Evolutionary conservation across 1,284 basidiomycete genomes (phyloP).

Genomic region (Marasmius tenuissimus): DNA sequence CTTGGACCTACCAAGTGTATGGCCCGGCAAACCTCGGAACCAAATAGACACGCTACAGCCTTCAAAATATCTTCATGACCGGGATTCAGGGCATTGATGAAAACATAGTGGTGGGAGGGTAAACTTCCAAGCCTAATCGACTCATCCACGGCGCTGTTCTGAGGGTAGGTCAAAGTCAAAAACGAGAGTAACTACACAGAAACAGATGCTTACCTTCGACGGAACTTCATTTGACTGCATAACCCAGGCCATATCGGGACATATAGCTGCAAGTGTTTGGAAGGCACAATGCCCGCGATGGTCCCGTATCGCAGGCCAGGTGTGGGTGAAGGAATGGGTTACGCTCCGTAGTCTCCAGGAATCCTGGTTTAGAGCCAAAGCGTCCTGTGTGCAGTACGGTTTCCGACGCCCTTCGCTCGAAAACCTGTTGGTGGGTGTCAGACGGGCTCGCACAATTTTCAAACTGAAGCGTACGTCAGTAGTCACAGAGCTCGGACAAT

Average conservation of each 20-base stretch:
- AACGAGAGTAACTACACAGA: not conserved
- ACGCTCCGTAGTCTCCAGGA: slow-evolving; percentile 63
- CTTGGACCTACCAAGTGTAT: not conserved
- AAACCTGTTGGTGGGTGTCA: slow-evolving; percentile 58
- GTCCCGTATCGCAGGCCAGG: slow-evolving; percentile 32
- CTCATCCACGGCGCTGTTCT: slow-evolving; percentile 69
- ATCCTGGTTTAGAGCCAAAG: slow-evolving; percentile 82
- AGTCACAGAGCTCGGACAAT: slow-evolving; percentile 89
- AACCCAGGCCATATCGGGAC: slow-evolving; percentile 81
- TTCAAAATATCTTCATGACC: slow-evolving; percentile 88
- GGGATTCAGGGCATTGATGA: slow-evolving; percentile 92
- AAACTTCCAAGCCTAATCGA: slow-evolving; percentile 64
- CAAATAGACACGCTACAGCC: slow-evolving; percentile 65
- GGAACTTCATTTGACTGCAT: slow-evolving; percentile 65
- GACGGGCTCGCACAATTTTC: not conserved
- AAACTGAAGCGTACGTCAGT: slow-evolving; percentile 64
- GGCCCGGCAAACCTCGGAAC: slow-evolving; percentile 52
- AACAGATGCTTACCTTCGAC: slow-evolving; percentile 55
- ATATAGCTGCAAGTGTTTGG: slow-evolving; percentile 72
- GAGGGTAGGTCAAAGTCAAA: not conserved
- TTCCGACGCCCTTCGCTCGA: slow-evolving; percentile 76
- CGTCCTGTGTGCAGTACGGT: slow-evolving; percentile 92
- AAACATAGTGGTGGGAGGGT: slow-evolving; percentile 75
- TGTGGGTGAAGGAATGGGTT: slow-evolving; percentile 76
- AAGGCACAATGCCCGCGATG: slow-evolving; percentile 12